phyloP scores from a whole-genome alignment of 2,329 filamentous ascomycete genomes.

The Amylocarpus encephaloides region DNA sequence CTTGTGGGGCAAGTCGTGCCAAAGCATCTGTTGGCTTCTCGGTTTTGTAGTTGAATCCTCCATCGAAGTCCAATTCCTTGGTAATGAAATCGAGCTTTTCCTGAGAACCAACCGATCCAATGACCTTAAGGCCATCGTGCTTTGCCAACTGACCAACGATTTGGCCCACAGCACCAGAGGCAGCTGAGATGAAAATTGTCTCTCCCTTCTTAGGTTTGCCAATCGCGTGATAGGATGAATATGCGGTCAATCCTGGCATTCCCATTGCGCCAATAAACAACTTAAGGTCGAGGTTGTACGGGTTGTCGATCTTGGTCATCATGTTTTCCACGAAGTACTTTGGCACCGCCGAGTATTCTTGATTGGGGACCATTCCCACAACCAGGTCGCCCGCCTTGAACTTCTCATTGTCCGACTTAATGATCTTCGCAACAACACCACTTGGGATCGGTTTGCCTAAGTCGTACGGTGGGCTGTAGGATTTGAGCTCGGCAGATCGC shows the following conservation, averaged over 20 bases:
- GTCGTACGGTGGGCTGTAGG: conserved; percentile 59
- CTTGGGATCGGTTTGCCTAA: conserved; percentile 60
- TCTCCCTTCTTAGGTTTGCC: conserved; percentile 70
- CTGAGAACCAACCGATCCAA: conserved; percentile 70
- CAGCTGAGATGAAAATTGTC: conserved; percentile 71
- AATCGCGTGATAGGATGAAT: conserved; percentile 67
- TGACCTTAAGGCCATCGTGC: conserved; percentile 66
- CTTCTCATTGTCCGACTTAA: conserved; percentile 59
- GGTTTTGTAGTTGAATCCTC: conserved; percentile 75
- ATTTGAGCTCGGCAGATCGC: conserved; percentile 57
- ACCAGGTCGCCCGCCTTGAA: conserved; percentile 65
- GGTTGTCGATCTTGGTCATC: conserved; percentile 59
- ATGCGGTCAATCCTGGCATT: conserved; percentile 73
- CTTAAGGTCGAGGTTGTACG: conserved; percentile 56
- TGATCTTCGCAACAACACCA: conserved; percentile 57
- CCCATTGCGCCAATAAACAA: conserved; percentile 71
- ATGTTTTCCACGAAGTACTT: conserved; percentile 34
- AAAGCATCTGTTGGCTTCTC: conserved; percentile 61
- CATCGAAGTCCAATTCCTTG: conserved; percentile 65
- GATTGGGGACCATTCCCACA: conserved; percentile 48
- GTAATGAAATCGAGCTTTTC: conserved; percentile 70
- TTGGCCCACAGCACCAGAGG: conserved; percentile 68
- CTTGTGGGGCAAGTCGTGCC: conserved; percentile 59
- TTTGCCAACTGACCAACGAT: conserved; percentile 74
- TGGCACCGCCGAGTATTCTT: conserved; percentile 58